Evolutionary conservation across 2,329 filamentous ascomycete genomes (phyloP).

Genomic region (Pseudofabraea citricarpa): DNA sequence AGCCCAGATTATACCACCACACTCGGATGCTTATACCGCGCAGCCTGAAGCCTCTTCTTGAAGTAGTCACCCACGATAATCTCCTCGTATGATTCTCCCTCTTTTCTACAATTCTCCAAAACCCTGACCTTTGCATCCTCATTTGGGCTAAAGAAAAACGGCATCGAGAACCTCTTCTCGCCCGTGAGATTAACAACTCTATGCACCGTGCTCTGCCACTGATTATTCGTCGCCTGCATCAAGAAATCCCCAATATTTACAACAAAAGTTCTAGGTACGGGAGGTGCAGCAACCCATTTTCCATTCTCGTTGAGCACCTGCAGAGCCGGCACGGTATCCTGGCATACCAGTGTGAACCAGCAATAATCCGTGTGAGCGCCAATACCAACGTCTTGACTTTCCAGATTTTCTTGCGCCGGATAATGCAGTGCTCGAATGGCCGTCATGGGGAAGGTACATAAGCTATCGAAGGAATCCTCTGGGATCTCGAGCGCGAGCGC

Average conservation of each 20-base stretch:
- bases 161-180: constrained; percentile 31
- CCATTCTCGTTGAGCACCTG: constrained; percentile 39
- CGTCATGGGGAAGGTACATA: constrained; percentile 42
- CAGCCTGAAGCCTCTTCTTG: no score
- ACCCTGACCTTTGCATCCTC: no score
- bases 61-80: no score
- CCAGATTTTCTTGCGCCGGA: constrained; percentile 26
- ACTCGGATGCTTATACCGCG: no score
- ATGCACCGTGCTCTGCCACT: constrained; percentile 39
- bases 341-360: constrained; percentile 40
- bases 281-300: constrained; percentile 37
- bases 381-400: constrained; percentile 19
- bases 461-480: constrained; percentile 47
- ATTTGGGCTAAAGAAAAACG: constrained; percentile 42
- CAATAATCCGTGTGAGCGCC: constrained; percentile 37
- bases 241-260: constrained; percentile 42
- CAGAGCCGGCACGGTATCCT: constrained; percentile 36
- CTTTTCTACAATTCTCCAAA: no score
- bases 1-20: no score
- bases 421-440: constrained; percentile 32
- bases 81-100: no score
- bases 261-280: constrained; percentile 34
- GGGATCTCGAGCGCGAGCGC: constrained; percentile 46
- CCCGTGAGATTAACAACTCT: constrained; percentile 28
- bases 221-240: constrained; percentile 33